Percentiles rank a stretch among this genome's conserved stretches.
These are phyloP conservation scores for Pluteus cervinus DNA, from an alignment of 768 basidiomycete genomes.

Conservation along the genomic window DNA sequence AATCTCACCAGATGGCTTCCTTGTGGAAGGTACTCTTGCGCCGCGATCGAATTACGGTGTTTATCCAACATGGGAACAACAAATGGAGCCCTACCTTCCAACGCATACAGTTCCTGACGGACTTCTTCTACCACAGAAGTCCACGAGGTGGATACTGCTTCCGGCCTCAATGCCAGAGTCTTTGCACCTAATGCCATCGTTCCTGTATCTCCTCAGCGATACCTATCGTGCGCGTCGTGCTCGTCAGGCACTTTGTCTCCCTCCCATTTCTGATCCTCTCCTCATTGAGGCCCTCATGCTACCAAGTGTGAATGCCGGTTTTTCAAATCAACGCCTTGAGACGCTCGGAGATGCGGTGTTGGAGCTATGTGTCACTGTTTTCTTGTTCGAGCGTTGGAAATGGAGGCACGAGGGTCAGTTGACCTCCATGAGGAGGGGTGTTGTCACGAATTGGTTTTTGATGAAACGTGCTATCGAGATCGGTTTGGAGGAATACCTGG, in stretches of 20 bases:
- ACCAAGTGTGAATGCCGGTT: constrained; percentile 55
- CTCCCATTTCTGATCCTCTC: constrained; percentile 47
- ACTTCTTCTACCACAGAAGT: constrained; percentile 32
- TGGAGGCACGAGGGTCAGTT: constrained; percentile 83
- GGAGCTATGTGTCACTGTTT: constrained; percentile 68
- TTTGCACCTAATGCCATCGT: constrained; percentile 56
- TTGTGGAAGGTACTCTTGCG: constrained; percentile 50
- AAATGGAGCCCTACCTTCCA: no score
- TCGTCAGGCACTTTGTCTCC: constrained; percentile 51
- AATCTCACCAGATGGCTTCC: constrained; percentile 51
- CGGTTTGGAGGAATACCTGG: constrained; percentile 58
- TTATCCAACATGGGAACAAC: no score
- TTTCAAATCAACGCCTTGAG: constrained; percentile 82
- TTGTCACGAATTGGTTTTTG: constrained; percentile 67
- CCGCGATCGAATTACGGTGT: constrained; percentile 33
- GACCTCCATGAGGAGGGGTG: constrained; percentile 52
- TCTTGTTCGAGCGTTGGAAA: constrained; percentile 72
- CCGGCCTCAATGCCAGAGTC: constrained; percentile 41
- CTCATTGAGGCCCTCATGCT: constrained; percentile 74
- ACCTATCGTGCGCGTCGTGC: constrained; percentile 53
- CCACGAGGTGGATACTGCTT: constrained; percentile 52
- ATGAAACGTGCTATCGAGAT: constrained; percentile 60
- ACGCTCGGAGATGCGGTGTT: constrained; percentile 84
- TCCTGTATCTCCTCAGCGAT: constrained; percentile 63
- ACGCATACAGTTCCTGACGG: constrained; percentile 16